Evolutionary conservation across 169 alveolate genomes (phyloP).

Genomic region (Eimeria maxima): DNA sequence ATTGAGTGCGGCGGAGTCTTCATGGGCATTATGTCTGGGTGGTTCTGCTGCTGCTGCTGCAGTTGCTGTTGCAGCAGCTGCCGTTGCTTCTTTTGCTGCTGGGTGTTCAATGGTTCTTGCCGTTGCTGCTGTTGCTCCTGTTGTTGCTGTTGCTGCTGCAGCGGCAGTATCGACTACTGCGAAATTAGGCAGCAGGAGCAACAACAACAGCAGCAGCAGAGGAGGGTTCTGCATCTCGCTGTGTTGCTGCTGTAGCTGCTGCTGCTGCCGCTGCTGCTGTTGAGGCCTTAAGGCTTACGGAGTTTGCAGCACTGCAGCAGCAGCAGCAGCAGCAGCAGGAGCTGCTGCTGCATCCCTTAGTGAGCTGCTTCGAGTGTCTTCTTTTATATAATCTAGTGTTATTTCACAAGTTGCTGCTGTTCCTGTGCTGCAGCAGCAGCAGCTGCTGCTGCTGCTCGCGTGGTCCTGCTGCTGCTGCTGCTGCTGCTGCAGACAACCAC

Average conservation of each 20-base stretch:
- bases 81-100: not conserved
- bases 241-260: slow-evolving; percentile 1
- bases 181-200: too few species aligned
- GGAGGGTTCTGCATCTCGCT: not conserved
- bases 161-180: too few species aligned
- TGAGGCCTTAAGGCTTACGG: too few species aligned
- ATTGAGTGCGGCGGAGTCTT: not conserved
- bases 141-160: not conserved
- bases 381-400: too few species aligned
- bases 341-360: not conserved
- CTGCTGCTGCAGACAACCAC: not conserved
- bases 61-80: not conserved
- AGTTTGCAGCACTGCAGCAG: not conserved
- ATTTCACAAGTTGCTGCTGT: too few species aligned
- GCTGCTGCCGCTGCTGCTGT: not conserved
- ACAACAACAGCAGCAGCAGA: not conserved
- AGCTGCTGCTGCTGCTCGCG: too few species aligned
- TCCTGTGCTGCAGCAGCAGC: too few species aligned
- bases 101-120: not conserved
- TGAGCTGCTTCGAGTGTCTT: too few species aligned
- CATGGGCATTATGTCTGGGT: not conserved
- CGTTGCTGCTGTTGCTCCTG: not conserved
- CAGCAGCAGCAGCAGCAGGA: not conserved
- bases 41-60: slow-evolving; percentile 40
- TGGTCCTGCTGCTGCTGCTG: too few species aligned